Conservation (phyloP, 2,329 filamentous ascomycete species). For the Colletotrichum sidae region DNA sequence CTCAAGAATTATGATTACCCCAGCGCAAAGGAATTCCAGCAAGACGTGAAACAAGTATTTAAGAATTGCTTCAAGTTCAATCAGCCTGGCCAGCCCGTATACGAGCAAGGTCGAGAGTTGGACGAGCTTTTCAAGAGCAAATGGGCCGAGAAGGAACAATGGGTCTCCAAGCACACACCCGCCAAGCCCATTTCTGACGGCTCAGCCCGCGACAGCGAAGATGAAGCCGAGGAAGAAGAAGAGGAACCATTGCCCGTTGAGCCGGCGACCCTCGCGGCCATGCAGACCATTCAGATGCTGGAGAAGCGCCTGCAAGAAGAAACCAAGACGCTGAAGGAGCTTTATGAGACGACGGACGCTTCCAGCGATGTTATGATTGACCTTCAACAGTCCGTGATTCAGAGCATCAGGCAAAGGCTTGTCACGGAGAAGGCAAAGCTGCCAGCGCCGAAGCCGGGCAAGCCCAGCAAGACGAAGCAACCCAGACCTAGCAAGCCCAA, state of each 20-base stretch:
- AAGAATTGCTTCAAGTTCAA: constrained; percentile 96
- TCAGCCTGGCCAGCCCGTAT: constrained; percentile 76
- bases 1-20: constrained; percentile 83
- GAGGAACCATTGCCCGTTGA: constrained; percentile 70
- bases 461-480: constrained; percentile 67
- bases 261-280: constrained; percentile 47
- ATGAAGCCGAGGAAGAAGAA: constrained; percentile 78
- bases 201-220: constrained; percentile 75
- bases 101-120: constrained; percentile 76
- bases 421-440: constrained; percentile 78
- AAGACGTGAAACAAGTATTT: constrained; percentile 85
- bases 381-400: constrained; percentile 71
- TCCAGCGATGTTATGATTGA: constrained; percentile 65
- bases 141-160: constrained; percentile 83
- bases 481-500: constrained; percentile 65
- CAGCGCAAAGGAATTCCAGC: constrained; percentile 86
- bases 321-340: constrained; percentile 66
- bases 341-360: constrained; percentile 61
- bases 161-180: constrained; percentile 80
- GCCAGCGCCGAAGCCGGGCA: constrained; percentile 64
- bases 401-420: constrained; percentile 76
- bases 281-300: constrained; percentile 66
- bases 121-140: constrained; percentile 80
- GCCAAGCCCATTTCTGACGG: constrained; percentile 65
- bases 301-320: constrained; percentile 66